Percentiles rank a stretch among this genome's conserved stretches.
Evolutionary conservation across 2,329 filamentous ascomycete species (phyloP).

Genomic region (Zasmidium cellare): DNA sequence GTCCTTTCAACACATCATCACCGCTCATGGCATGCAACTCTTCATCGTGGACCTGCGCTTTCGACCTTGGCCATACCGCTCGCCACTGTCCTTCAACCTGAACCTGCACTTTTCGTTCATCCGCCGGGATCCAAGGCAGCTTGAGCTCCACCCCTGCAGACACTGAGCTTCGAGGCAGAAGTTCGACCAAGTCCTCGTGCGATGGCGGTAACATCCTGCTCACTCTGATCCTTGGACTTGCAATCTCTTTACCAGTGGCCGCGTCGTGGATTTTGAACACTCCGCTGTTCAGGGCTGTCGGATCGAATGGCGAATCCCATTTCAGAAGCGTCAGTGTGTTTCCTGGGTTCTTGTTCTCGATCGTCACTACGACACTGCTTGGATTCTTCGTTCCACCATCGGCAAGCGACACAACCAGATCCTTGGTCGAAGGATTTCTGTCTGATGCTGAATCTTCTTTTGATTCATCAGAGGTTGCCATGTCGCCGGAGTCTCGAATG

Average conservation of each 20-base stretch:
- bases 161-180: constrained; percentile 36
- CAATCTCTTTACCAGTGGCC: constrained; percentile 30
- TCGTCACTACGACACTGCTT: constrained; percentile 33
- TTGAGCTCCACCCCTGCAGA: constrained; percentile 39
- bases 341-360: constrained; percentile 38
- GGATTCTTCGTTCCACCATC: background rate
- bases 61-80: constrained; percentile 35
- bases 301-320: constrained; percentile 45
- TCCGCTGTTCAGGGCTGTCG: constrained; percentile 38
- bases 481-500: too few relatives aligned
- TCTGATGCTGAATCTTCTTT: too few relatives aligned
- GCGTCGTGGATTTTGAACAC: constrained; percentile 37
- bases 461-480: too few relatives aligned
- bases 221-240: constrained; percentile 36
- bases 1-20: constrained; percentile 7
- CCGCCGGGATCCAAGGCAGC: constrained; percentile 39
- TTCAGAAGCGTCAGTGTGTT: constrained; percentile 39
- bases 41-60: constrained; percentile 15
- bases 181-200: constrained; percentile 36
- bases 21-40: constrained; percentile 23
- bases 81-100: constrained; percentile 36
- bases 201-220: constrained; percentile 40
- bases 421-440: background rate
- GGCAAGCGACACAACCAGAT: background rate
- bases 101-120: constrained; percentile 39